Evolutionary conservation across 306 rosid genomes (phyloP), one percentile per base, ranked within the genome.

Genomic region (Begonia peltatifolia): DNA sequence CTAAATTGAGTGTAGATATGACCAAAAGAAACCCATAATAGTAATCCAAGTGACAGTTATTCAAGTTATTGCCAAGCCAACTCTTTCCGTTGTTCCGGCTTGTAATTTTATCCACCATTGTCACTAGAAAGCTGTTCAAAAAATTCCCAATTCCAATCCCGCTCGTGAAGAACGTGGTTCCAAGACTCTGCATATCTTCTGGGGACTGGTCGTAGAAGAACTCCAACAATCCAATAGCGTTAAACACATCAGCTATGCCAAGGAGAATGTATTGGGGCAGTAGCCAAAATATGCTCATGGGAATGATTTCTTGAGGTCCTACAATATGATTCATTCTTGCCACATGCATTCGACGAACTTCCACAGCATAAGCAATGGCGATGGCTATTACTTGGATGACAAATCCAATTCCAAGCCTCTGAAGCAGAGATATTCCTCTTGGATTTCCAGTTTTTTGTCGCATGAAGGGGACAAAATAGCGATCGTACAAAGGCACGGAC

Each of bases 121-220:
- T 67, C 42, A 84, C 94, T 0, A 84, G 46, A 41, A 74, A 67
- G 25, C 82, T 84, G 35, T 72, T 78, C 52, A 77, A 54, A 69
- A 81, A 84, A 65, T 71, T 81, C 30, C 94, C 94, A 2, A 78
- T 70, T 42, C 86, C 94, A 11, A 84, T 57, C 46, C 82, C 77
- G 62, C 90, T 84, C 0, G 94, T 81, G 78, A 58, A 84, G 64
- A 84, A 81, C 0, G 90, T 82, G 5, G 90, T 84, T 56, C 90
- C 90, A 8, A 84, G 76, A 9, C 77, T 80, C 53, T 84, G 84
- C 94, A 84, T 74, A 30, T 84, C 82, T 62, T 84, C 87, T 1
- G 90, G 90, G 18, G 90, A 84, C 41, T 84, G 87, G 61, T 84
- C 94, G 47, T 81, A 84, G 71, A 84, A 84, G 66, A 84, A 84